phyloP scores from a whole-genome alignment of 805 yeast species.

The Huiozyma sinensis region DNA sequence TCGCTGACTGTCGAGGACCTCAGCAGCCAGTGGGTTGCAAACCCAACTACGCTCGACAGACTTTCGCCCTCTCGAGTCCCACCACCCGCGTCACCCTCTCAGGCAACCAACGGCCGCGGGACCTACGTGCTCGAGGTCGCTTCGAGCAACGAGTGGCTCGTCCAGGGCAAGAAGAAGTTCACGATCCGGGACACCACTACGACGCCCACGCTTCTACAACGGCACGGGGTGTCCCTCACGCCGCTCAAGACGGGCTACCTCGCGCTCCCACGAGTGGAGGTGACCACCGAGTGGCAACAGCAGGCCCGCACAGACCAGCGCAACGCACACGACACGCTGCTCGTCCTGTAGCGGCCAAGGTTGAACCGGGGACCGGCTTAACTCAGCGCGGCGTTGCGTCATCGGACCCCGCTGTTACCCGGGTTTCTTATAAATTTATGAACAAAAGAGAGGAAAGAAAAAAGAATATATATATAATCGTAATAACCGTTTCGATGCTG shows the following conservation, averaged over 20 bases:
- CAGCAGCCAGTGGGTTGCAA: slow-evolving; percentile 12
- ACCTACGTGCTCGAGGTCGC: slow-evolving; percentile 37
- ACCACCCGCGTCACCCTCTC: not conserved
- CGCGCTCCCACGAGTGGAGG: slow-evolving; percentile 50
- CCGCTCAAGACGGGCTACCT: slow-evolving; percentile 74
- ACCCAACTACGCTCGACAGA: not conserved
- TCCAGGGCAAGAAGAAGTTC: slow-evolving; percentile 59
- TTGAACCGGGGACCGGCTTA: too few relatives aligned
- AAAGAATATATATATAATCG: too few relatives aligned
- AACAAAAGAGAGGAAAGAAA: too few relatives aligned
- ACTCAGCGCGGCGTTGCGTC: too few relatives aligned
- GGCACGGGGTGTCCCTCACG: slow-evolving; percentile 39
- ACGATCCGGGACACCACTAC: slow-evolving; percentile 32
- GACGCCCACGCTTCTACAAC: not conserved
- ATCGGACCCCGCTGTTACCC: too few relatives aligned
- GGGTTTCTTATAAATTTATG: too few relatives aligned
- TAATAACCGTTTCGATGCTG: too few relatives aligned
- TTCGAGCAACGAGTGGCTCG: slow-evolving; percentile 63
- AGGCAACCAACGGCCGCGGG: not conserved
- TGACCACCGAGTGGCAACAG: slow-evolving; percentile 30
- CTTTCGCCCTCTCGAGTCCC: too few relatives aligned
- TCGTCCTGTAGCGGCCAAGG: slow-evolving; percentile 30
- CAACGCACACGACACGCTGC: slow-evolving; percentile 57
- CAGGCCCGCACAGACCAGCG: slow-evolving; percentile 51
- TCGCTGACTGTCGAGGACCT: slow-evolving; percentile 11